phyloP scores from a whole-genome alignment of 352 stramenopile genomes.

The Phytopythium helicoides region DNA sequence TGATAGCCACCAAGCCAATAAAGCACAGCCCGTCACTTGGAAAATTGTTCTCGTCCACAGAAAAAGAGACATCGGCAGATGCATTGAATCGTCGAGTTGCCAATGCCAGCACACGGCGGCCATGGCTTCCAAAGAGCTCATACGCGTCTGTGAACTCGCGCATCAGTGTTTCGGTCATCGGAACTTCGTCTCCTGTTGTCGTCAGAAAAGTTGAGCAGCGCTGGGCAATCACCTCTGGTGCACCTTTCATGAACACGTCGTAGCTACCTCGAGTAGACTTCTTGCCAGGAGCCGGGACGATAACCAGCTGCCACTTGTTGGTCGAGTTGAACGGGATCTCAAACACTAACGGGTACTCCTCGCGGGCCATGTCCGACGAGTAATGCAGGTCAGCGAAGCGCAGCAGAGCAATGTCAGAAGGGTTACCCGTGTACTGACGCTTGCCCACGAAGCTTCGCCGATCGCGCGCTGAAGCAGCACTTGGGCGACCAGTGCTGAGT shows the following conservation, averaged over 20 bases:
- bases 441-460: constrained; percentile 19
- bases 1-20: constrained; percentile 90
- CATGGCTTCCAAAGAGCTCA: constrained; percentile 40
- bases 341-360: constrained; percentile 43
- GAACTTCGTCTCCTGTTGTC: constrained; percentile 40
- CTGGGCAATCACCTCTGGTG: constrained; percentile 90
- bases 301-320: constrained; percentile 66
- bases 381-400: constrained; percentile 41
- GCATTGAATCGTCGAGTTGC: constrained; percentile 32
- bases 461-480: constrained; percentile 11
- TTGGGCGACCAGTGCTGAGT: constrained; percentile 1
- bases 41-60: constrained; percentile 37
- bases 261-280: constrained; percentile 15
- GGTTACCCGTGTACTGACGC: constrained; percentile 47
- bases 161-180: constrained; percentile 36
- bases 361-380: constrained; percentile 25
- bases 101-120: constrained; percentile 41
- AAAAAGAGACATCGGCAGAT: constrained; percentile 15
- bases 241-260: constrained; percentile 91
- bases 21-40: constrained; percentile 50
- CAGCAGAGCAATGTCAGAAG: constrained; percentile 50
- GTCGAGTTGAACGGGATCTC: constrained; percentile 70
- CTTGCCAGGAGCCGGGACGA: constrained; percentile 28
- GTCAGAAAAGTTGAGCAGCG: constrained; percentile 74
- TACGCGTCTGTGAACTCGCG: constrained; percentile 50